A percentile compares a stretch with the other conserved stretches of the same genome.
Conservation (phyloP, 768 basidiomycete genomes). For the Agaricus blazei region DNA sequence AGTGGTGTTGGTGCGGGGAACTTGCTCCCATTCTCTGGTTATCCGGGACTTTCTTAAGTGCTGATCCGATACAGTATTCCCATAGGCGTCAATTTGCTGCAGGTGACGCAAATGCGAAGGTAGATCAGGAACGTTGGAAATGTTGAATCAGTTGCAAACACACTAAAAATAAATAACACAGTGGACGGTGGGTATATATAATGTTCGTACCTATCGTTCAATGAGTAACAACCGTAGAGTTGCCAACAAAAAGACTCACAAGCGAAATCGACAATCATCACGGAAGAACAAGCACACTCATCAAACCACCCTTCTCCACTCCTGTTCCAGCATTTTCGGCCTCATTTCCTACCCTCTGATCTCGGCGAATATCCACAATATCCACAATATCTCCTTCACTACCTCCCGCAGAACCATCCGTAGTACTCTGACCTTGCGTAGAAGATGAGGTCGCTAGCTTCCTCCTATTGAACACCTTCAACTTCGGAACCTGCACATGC, state of each 20-base stretch:
- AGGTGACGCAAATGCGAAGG: no score
- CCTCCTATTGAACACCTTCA: conserved; percentile 54
- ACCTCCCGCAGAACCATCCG: conserved; percentile 38
- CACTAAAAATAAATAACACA: no score
- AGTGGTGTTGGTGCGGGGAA: no score
- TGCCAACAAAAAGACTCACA: not conserved
- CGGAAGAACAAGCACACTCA: conserved; percentile 33
- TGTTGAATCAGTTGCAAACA: no score
- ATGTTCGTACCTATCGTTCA: no score
- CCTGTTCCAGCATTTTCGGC: not conserved
- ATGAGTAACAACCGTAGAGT: no score
- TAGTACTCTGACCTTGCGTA: conserved; percentile 24
- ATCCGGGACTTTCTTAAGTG: no score
- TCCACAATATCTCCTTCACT: conserved; percentile 44
- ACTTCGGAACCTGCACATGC: conserved; percentile 51
- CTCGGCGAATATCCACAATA: conserved; percentile 49
- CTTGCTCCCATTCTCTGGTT: no score
- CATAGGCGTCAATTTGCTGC: no score
- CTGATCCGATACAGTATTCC: no score
- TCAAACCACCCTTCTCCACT: not conserved
- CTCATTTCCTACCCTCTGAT: conserved; percentile 17
- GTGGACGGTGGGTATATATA: no score
- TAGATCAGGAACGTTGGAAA: no score
- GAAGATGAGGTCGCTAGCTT: conserved; percentile 24
- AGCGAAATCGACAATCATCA: conserved; percentile 1